Evolutionary conservation across 257 asterid species (phyloP), one percentile per base, ranked within the genome.

Genomic region (Lavandula angustifolia): DNA sequence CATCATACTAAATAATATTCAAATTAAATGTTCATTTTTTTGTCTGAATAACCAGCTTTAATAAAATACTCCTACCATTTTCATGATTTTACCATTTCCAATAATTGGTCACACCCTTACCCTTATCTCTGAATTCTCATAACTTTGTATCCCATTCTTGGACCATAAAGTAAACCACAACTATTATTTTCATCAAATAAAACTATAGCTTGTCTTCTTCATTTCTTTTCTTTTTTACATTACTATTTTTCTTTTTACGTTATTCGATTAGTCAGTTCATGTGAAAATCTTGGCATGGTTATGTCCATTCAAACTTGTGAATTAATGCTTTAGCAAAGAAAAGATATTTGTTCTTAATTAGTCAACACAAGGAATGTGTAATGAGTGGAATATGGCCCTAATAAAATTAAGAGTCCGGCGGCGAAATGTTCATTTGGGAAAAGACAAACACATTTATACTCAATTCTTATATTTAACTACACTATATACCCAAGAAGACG

Each of bases 121-220:
- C 18, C 46, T 68, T 58, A 42, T 58, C 66, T 73, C 64, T 50
- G 73, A 50, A 9, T 34, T 33, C n/a, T 60, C 60, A 43, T 47
- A 1, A 54, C 41, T 64, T 43, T 67, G 80, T 47, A 75, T 59
- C 76, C 80, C 54, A 33, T 31, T 42, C 13, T 34, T 57, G 64
- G 44, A 53, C 63, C 86, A 53, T 34, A 59, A 52, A 43, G 27
- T 5, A 5, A 31, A 49, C 37, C 51, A 13, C 43, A n/a, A 12
- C 43, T 17, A 9, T 55, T 14, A 7, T 43, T 29, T 32, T 42
- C 8, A 4, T 5, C 42, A 57, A 8, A 56, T 16, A 0, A 16
- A 14, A 16, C 33, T 37, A 56, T 35, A 33, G 62, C 16, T n/a
- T 13, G 12, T 38, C 18, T 40, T 65, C 12, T 11, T 13, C 27